Conservation (phyloP, 768 basidiomycete genomes). For the Wakefieldia striispora region DNA sequence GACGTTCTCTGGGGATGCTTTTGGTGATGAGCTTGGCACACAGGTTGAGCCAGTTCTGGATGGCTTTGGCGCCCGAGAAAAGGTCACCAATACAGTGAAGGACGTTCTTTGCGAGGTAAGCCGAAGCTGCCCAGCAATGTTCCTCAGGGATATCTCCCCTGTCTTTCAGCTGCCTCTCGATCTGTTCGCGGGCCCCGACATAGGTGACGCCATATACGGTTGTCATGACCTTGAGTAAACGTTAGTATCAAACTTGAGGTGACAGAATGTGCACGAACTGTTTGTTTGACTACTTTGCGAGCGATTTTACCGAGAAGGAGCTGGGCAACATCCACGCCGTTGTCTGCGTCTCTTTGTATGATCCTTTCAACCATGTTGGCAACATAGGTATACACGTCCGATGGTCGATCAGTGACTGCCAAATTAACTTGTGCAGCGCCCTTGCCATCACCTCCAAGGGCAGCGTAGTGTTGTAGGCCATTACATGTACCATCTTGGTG, state of each 20-base stretch:
- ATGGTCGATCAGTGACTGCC: constrained; percentile 76
- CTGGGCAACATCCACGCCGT: constrained; percentile 52
- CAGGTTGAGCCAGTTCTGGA: constrained; percentile 87
- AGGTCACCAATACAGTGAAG: constrained; percentile 85
- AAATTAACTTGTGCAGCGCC: constrained; percentile 95
- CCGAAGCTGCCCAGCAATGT: constrained; percentile 67
- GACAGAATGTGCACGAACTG: constrained; percentile 43
- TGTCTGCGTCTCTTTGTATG: constrained; percentile 54
- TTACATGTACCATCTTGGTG: constrained; percentile 99
- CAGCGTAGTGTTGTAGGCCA: constrained; percentile 97
- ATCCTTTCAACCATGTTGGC: constrained; percentile 78
- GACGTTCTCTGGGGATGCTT: constrained; percentile 72
- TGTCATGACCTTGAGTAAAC: constrained; percentile 78
- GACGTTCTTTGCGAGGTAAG: constrained; percentile 79
- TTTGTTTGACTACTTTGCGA: constrained; percentile 97
- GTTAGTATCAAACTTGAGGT: not conserved
- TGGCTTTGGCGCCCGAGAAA: constrained; percentile 88
- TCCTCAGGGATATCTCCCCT: constrained; percentile 70
- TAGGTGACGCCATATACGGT: constrained; percentile 98
- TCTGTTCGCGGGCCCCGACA: constrained; percentile 92
- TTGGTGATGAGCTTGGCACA: constrained; percentile 84
- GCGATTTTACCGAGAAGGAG: constrained; percentile 76
- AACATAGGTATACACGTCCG: constrained; percentile 94
- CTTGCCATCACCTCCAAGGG: constrained; percentile 85
- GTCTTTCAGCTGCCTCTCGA: constrained; percentile 83